Percentiles rank a stretch among this genome's conserved stretches.
These are phyloP conservation scores for Hyaloscypha finlandica DNA, from an alignment of 495 filamentous ascomycete species.

Conservation along the genomic window DNA sequence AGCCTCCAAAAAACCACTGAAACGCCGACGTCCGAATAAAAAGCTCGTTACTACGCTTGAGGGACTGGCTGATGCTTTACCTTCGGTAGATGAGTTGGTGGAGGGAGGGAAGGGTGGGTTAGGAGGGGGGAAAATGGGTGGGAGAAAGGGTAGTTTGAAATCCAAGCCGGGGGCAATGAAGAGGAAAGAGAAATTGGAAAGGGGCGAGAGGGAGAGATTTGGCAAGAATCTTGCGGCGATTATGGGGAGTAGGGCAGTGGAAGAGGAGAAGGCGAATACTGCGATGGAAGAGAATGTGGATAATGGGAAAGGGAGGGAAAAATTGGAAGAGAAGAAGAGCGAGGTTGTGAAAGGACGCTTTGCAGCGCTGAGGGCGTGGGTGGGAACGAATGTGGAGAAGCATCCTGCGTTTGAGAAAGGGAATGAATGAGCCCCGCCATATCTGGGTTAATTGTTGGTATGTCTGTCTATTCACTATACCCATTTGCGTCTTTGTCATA, in stretches of 20 bases:
- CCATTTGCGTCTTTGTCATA: background rate
- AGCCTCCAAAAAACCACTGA: slow-evolving; percentile 42
- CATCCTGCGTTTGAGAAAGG: slow-evolving; percentile 25
- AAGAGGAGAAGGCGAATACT: background rate
- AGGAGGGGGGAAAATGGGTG: slow-evolving; percentile 24
- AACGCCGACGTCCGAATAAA: slow-evolving; percentile 68
- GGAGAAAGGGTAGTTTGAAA: slow-evolving; percentile 66
- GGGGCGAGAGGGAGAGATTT: slow-evolving; percentile 78
- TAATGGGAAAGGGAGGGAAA: background rate
- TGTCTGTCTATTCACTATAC: background rate
- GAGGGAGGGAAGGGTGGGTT: slow-evolving; percentile 5
- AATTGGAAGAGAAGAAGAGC: background rate
- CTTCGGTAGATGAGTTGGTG: slow-evolving; percentile 44
- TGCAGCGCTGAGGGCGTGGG: slow-evolving; percentile 25
- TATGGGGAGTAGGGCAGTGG: background rate
- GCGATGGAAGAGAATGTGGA: background rate
- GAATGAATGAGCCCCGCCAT: background rate
- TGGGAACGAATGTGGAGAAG: slow-evolving; percentile 27
- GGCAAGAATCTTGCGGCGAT: slow-evolving; percentile 68
- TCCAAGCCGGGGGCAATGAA: slow-evolving; percentile 78
- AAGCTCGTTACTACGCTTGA: slow-evolving; percentile 78
- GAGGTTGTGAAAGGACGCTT: slow-evolving; percentile 13
- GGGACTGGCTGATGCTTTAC: slow-evolving; percentile 76
- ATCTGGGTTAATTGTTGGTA: background rate
- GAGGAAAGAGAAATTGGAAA: slow-evolving; percentile 76